These are phyloP conservation scores for Paramyrothecium sp. DNA, from an alignment of 2,329 filamentous ascomycete genomes.

Conservation along the genomic window DNA sequence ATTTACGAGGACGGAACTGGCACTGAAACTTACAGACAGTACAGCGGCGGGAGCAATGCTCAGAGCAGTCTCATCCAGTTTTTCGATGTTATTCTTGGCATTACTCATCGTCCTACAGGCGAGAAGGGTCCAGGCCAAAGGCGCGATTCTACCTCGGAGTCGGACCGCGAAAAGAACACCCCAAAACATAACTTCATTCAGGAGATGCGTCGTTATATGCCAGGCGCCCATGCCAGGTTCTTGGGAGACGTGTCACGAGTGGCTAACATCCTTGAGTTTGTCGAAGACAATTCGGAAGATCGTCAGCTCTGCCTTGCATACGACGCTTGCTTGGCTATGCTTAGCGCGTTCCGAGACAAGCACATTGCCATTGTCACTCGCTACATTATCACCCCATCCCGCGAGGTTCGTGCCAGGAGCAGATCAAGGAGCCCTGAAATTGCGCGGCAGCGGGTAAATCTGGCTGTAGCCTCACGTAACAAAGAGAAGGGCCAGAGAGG, in stretches of 20 bases:
- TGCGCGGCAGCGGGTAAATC: slow-evolving; percentile 53
- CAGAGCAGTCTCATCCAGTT: slow-evolving; percentile 97
- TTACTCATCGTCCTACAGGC: slow-evolving; percentile 89
- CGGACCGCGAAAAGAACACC: slow-evolving; percentile 40
- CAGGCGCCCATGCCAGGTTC: slow-evolving; percentile 86
- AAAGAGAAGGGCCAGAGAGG: slow-evolving; percentile 68
- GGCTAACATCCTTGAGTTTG: slow-evolving; percentile 85
- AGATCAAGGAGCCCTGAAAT: slow-evolving; percentile 57
- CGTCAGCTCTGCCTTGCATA: slow-evolving; percentile 74
- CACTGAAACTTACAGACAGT: slow-evolving; percentile 71
- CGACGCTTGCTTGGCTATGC: slow-evolving; percentile 79
- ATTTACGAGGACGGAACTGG: slow-evolving; percentile 81
- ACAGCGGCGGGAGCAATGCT: slow-evolving; percentile 91
- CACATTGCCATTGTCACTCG: slow-evolving; percentile 95
- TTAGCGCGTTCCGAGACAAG: slow-evolving; percentile 75
- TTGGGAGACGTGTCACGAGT: slow-evolving; percentile 75
- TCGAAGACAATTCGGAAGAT: slow-evolving; percentile 61
- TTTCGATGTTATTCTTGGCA: slow-evolving; percentile 87
- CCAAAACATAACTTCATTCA: slow-evolving; percentile 79
- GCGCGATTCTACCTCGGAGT: slow-evolving; percentile 26
- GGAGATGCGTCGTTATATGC: slow-evolving; percentile 98
- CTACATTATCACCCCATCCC: slow-evolving; percentile 89
- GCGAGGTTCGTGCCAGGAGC: slow-evolving; percentile 66
- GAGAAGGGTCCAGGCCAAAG: slow-evolving; percentile 48
- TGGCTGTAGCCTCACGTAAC: slow-evolving; percentile 57